Base-by-base conservation (phyloP, 163 green algal species). In the Coccomyxa subellipsoidea region DNA sequence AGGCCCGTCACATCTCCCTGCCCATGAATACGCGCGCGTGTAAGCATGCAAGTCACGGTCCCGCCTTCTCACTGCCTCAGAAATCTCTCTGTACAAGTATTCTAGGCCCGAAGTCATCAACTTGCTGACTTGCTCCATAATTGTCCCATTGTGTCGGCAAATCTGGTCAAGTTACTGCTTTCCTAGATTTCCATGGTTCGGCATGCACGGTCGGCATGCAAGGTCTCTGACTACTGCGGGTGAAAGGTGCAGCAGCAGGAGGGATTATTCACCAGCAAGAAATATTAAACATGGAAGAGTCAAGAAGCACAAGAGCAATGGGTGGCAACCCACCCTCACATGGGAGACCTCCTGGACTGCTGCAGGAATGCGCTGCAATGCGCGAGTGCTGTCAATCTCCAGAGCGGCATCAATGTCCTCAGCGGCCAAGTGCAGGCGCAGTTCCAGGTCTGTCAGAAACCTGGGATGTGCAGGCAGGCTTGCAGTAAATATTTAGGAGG, bases 401-500 rank as follows among this genome's bases (percentile, higher is more conserved):
- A 98, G 86, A 31, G 84, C 84, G 0, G 89, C 82, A 21, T 92
- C 87, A 36, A 97, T 89, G 53, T 98, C 95, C 90, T 98, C 95
- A 31, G 89, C 89, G 1, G 87, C 81, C 36, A 98, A 83, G 85
- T 97, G 92, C 79, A 98, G 84, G 53, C 93, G 87, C 91, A 98
- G 96, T 84, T 98, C 95, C 54, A 98, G 79, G 80, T 98, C 95
- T 0, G 90, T 86, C 12, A 98, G 86, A 77, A 90, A 91, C 71
- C 89, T 93, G 84, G 9, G 40, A 1, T 59, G 21, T 12, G 15
- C 21, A 2, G 47, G 47, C 15, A 59, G 23, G 47, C 21, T 54
- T 18, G 47, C 3, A 12, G 21, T 59, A 12, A 59, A 8, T 59
- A n/a, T n/a, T n/a, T n/a, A n/a, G n/a, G n/a, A n/a, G 47, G 40